Percentiles rank a stretch among this genome's conserved stretches.
phyloP scores from a whole-genome alignment of 306 rosid genomes.

The Hippophae tibetana region DNA sequence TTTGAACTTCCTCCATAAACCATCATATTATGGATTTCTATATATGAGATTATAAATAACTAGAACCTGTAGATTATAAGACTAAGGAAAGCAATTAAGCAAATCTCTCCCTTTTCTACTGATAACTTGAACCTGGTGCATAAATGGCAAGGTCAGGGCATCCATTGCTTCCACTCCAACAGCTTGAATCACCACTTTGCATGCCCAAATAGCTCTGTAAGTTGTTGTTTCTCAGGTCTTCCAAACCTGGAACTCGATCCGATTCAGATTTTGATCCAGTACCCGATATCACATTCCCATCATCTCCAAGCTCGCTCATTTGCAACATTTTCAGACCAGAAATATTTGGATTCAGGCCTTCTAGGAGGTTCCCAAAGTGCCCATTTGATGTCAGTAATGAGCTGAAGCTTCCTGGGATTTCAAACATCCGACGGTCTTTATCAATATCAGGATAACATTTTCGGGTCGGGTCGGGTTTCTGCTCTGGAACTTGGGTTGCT shows the following conservation, averaged over 20 bases:
- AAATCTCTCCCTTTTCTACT: constrained; percentile 29
- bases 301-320: constrained; percentile 37
- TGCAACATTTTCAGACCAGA: constrained; percentile 44
- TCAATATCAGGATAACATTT: constrained; percentile 14
- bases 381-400: constrained; percentile 54
- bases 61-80: constrained; percentile 12
- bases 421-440: constrained; percentile 25
- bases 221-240: constrained; percentile 30
- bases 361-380: constrained; percentile 47
- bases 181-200: constrained; percentile 56
- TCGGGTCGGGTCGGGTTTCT: constrained; percentile 26
- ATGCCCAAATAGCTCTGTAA: constrained; percentile 42
- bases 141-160: constrained; percentile 91
- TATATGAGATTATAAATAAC: constrained; percentile 19
- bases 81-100: constrained; percentile 1
- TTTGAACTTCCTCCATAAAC: background rate
- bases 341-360: constrained; percentile 50
- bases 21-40: constrained; percentile 18
- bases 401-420: constrained; percentile 50
- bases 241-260: constrained; percentile 32
- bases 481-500: constrained; percentile 14
- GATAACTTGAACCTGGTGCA: constrained; percentile 68
- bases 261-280: constrained; percentile 25
- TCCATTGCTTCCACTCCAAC: constrained; percentile 56
- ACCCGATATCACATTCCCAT: constrained; percentile 24